Evolutionary conservation across 176 grass and related monocot genomes (phyloP).

Genomic region (Aegilops sharonensis): DNA sequence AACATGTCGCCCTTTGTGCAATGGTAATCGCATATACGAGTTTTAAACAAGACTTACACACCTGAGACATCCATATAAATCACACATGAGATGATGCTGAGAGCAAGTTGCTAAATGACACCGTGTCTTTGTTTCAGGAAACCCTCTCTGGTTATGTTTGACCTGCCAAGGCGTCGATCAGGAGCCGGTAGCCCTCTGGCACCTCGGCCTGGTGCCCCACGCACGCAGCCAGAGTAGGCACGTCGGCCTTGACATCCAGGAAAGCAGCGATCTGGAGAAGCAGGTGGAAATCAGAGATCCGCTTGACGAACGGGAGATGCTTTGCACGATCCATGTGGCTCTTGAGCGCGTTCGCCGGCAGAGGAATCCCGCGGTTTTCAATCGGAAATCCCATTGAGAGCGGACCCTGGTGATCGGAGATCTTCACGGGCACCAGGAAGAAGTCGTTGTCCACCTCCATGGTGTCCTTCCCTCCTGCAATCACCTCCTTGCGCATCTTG

Average conservation of each 20-base stretch:
- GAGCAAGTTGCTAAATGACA: constrained; percentile 16
- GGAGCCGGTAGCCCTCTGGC: constrained; percentile 80
- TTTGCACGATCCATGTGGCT: constrained; percentile 67
- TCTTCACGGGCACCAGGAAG: constrained; percentile 94
- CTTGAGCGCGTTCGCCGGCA: constrained; percentile 42
- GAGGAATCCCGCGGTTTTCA: constrained; percentile 60
- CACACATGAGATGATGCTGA: constrained; percentile 18
- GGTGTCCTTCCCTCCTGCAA: constrained; percentile 72
- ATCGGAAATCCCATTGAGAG: constrained; percentile 65
- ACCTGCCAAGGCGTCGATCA: constrained; percentile 81
- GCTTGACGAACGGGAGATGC: constrained; percentile 72
- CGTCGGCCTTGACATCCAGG: constrained; percentile 67
- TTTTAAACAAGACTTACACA: no score
- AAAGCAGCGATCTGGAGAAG: constrained; percentile 60
- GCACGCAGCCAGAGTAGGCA: constrained; percentile 62
- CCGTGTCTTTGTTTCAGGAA: neutral
- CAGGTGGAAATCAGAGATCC: constrained; percentile 88
- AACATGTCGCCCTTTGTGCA: no score
- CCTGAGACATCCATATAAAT: neutral
- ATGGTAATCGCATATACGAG: no score
- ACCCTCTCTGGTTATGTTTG: constrained; percentile 31
- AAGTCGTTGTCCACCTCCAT: constrained; percentile 95
- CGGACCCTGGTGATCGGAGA: constrained; percentile 91
- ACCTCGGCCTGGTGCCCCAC: constrained; percentile 56
- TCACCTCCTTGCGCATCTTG: constrained; percentile 84